phyloP scores from a whole-genome alignment of 805 yeast genomes.

The Lipomyces chichibuensis region DNA sequence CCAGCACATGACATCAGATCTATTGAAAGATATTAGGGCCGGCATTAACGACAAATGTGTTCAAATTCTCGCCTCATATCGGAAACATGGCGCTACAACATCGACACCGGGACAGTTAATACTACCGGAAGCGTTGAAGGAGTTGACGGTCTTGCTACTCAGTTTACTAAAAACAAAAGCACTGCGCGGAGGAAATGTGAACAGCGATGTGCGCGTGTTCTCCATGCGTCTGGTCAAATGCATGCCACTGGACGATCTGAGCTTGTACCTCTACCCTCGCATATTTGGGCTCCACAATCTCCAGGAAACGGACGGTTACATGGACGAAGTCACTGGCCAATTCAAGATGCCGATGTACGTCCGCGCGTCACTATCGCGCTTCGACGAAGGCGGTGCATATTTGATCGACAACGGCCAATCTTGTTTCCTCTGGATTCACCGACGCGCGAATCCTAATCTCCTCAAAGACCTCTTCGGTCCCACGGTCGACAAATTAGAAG shows the following conservation, averaged over 20 bases:
- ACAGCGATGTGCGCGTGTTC: slow-evolving; percentile 67
- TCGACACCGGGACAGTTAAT: slow-evolving; percentile 64
- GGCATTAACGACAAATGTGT: slow-evolving; percentile 58
- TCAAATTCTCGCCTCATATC: slow-evolving; percentile 62
- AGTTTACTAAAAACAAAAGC: slow-evolving; percentile 71
- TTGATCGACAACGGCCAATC: slow-evolving; percentile 71
- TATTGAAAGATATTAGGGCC: slow-evolving; percentile 53
- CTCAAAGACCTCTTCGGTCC: slow-evolving; percentile 77
- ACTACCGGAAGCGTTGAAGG: slow-evolving; percentile 77
- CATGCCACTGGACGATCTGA: slow-evolving; percentile 59
- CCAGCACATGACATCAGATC: slow-evolving; percentile 27
- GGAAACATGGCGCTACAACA: slow-evolving; percentile 49
- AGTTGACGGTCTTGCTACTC: slow-evolving; percentile 67
- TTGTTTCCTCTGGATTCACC: slow-evolving; percentile 65
- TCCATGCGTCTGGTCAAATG: slow-evolving; percentile 56
- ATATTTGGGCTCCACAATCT: slow-evolving; percentile 72
- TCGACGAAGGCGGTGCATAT: slow-evolving; percentile 74
- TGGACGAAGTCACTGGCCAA: slow-evolving; percentile 40
- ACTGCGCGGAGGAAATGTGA: slow-evolving; percentile 54
- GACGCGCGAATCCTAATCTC: slow-evolving; percentile 65
- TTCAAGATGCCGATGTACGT: slow-evolving; percentile 56
- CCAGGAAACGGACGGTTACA: slow-evolving; percentile 59
- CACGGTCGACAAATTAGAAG: slow-evolving; percentile 46
- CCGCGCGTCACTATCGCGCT: slow-evolving; percentile 49
- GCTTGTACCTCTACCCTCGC: slow-evolving; percentile 76